phyloP scores from a whole-genome alignment of 2,329 filamentous ascomycete genomes.

The Talaromyces albobiverticillius region DNA sequence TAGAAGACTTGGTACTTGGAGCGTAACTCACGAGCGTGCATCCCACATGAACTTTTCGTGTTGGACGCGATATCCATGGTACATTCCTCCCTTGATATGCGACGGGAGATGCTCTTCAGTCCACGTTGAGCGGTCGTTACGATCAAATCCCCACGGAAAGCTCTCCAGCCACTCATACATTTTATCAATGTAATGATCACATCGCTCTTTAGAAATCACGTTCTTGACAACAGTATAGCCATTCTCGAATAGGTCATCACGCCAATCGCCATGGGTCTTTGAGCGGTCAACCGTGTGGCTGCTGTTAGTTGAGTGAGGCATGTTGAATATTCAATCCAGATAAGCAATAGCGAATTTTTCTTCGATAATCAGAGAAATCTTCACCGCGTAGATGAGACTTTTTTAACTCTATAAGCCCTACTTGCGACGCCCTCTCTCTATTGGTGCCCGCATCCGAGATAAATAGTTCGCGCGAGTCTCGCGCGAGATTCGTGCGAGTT shows the following conservation, averaged over 20 bases:
- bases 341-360: no score
- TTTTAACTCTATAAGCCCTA: no score
- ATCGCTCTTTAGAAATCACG: constrained; percentile 36
- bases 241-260: constrained; percentile 37
- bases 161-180: constrained; percentile 43
- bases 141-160: constrained; percentile 41
- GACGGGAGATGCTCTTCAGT: constrained; percentile 43
- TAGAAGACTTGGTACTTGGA: neutral
- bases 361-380: no score
- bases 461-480: neutral
- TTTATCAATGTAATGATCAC: constrained; percentile 40
- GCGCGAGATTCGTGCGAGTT: neutral
- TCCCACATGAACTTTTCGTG: constrained; percentile 45
- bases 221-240: constrained; percentile 43
- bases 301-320: no score
- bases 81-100: constrained; percentile 39
- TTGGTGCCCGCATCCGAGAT: no score
- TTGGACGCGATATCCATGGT: constrained; percentile 30
- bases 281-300: no score
- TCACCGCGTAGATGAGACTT: no score
- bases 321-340: no score
- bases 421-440: no score
- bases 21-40: constrained; percentile 23
- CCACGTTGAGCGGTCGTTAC: constrained; percentile 40
- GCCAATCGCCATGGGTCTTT: neutral